phyloP scores from a whole-genome alignment of 192 early-diverging fungal species.

The Dissophora globulifera region DNA sequence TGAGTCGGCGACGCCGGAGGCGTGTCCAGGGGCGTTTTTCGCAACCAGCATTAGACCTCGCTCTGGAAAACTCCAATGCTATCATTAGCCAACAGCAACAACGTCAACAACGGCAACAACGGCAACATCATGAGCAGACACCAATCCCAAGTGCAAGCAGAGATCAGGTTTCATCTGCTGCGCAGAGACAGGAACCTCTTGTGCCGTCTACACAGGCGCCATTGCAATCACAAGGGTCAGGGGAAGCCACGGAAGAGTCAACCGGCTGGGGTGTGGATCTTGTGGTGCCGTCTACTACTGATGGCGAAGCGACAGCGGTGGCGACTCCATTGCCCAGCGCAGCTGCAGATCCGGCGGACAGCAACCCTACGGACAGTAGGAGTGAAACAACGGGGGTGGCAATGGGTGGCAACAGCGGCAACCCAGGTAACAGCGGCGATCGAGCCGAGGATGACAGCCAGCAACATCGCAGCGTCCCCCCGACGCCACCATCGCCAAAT shows the following conservation, averaged over 20 bases:
- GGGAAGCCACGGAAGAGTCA: too few relatives aligned
- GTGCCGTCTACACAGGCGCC: too few relatives aligned
- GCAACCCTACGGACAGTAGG: too few relatives aligned
- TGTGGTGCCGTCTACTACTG: too few relatives aligned
- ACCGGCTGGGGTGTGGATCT: too few relatives aligned
- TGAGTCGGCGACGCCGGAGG: constrained; percentile 36
- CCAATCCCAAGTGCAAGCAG: not conserved
- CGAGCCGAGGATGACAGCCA: not conserved
- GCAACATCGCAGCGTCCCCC: constrained; percentile 15
- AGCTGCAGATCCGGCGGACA: too few relatives aligned
- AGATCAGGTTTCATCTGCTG: not conserved
- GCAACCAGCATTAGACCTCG: constrained; percentile 9
- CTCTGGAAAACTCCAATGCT: constrained; percentile 21
- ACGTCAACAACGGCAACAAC: constrained; percentile 9
- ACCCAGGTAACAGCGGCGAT: not conserved
- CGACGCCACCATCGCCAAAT: constrained; percentile 47
- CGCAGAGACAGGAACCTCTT: too few relatives aligned
- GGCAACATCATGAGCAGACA: not conserved
- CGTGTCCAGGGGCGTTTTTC: constrained; percentile 23
- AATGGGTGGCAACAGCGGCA: not conserved
- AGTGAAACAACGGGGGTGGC: too few relatives aligned
- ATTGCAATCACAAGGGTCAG: too few relatives aligned
- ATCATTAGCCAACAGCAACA: constrained; percentile 27
- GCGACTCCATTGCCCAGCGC: too few relatives aligned
- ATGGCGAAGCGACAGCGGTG: too few relatives aligned